A percentile compares a stretch with the other conserved stretches of the same genome.
Evolutionary conservation across 2,329 filamentous ascomycete genomes (phyloP).

Genomic region (Thermothelomyces thermophilus): DNA sequence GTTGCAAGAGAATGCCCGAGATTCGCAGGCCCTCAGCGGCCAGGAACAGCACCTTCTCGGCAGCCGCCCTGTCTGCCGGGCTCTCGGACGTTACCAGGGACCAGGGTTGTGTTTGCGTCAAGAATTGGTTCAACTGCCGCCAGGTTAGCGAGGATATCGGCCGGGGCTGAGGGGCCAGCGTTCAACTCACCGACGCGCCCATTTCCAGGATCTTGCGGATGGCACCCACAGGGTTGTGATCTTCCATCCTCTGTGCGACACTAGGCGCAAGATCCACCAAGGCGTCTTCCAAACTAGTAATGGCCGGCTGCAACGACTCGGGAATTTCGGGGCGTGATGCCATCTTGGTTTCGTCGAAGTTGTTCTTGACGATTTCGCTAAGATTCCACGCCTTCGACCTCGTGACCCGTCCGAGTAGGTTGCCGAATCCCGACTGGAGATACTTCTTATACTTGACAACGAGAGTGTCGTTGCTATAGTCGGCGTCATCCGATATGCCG

Average conservation of each 20-base stretch:
- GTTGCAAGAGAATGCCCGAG: slow-evolving; percentile 76
- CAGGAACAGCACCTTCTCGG: slow-evolving; percentile 61
- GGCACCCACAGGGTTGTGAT: slow-evolving; percentile 57
- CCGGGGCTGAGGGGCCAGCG: neutral
- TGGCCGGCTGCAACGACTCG: slow-evolving; percentile 18
- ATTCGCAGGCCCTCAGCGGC: slow-evolving; percentile 72
- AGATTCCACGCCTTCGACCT: slow-evolving; percentile 65
- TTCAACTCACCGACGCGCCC: slow-evolving; percentile 48
- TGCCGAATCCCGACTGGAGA: slow-evolving; percentile 72
- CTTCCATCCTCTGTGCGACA: slow-evolving; percentile 53
- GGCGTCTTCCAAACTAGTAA: slow-evolving; percentile 1
- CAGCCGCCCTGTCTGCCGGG: slow-evolving; percentile 32
- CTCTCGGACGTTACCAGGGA: slow-evolving; percentile 35
- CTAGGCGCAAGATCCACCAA: slow-evolving; percentile 34
- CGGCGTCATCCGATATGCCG: slow-evolving; percentile 67
- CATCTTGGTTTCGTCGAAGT: slow-evolving; percentile 10
- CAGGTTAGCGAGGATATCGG: slow-evolving; percentile 9
- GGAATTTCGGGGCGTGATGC: neutral
- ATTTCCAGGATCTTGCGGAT: slow-evolving; percentile 57
- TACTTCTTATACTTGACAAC: slow-evolving; percentile 71
- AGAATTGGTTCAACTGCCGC: slow-evolving; percentile 58
- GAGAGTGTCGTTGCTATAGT: slow-evolving; percentile 77
- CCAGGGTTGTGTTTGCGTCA: slow-evolving; percentile 67
- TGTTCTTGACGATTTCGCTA: slow-evolving; percentile 45
- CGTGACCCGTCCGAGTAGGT: slow-evolving; percentile 66